Evolutionary conservation across 805 yeast genomes (phyloP).

Genomic region (Schwanniomyces sp.): DNA sequence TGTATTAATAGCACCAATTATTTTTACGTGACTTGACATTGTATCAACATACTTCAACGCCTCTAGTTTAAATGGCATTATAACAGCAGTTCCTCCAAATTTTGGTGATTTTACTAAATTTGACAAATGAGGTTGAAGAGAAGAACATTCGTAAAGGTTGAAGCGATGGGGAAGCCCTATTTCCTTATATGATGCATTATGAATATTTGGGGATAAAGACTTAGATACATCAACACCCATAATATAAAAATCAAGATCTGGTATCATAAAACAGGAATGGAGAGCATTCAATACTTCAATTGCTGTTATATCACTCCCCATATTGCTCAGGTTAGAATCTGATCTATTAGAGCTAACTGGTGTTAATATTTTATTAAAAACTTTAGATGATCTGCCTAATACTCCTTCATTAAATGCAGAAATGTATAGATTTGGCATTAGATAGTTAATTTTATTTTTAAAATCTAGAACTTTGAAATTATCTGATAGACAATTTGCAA

Average conservation of each 20-base stretch:
- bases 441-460: not conserved
- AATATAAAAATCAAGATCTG: slow-evolving; percentile 10
- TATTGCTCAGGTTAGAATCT: not conserved
- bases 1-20: slow-evolving; percentile 13
- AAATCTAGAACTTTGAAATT: slow-evolving; percentile 8
- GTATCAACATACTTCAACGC: slow-evolving; percentile 11
- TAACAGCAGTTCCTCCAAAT: slow-evolving; percentile 15
- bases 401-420: slow-evolving; percentile 11
- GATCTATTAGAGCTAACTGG: slow-evolving; percentile 5
- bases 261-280: slow-evolving; percentile 8
- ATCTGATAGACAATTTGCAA: slow-evolving; percentile 7
- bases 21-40: slow-evolving; percentile 11
- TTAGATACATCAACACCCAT: slow-evolving; percentile 10
- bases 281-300: slow-evolving; percentile 8
- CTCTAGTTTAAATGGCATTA: slow-evolving; percentile 12
- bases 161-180: slow-evolving; percentile 13
- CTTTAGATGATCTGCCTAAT: slow-evolving; percentile 10
- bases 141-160: slow-evolving; percentile 8
- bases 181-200: slow-evolving; percentile 9
- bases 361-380: slow-evolving; percentile 11
- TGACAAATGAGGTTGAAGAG: slow-evolving; percentile 4
- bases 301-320: not conserved
- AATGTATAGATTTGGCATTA: slow-evolving; percentile 6
- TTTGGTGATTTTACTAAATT: slow-evolving; percentile 8
- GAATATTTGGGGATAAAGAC: slow-evolving; percentile 12